Evolutionary conservation across 2,329 filamentous ascomycete species (phyloP).

Genomic region (Penicillium sp.): DNA sequence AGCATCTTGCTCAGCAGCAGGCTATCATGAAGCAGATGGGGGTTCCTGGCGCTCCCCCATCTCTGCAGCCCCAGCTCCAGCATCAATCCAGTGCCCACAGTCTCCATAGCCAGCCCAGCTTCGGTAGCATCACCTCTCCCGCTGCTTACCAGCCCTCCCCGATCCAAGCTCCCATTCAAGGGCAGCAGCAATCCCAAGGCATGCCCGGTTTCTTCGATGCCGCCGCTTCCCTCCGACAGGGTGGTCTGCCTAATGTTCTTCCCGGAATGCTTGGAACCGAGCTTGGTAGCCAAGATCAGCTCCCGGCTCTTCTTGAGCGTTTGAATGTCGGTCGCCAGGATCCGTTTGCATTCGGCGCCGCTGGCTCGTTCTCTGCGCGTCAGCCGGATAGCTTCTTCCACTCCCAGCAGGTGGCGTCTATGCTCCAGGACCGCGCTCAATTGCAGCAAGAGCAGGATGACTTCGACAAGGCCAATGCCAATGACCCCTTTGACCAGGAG

Average conservation of each 20-base stretch:
- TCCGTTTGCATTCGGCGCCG: slow-evolving; percentile 56
- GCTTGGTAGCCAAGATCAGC: slow-evolving; percentile 72
- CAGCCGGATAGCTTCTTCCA: slow-evolving; percentile 56
- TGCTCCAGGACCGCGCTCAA: slow-evolving; percentile 66
- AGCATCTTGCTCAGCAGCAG: slow-evolving; percentile 87
- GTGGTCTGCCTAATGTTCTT: slow-evolving; percentile 45
- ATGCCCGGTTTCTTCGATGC: slow-evolving; percentile 74
- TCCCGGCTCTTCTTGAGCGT: slow-evolving; percentile 68
- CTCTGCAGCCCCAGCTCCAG: slow-evolving; percentile 71
- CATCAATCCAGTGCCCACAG: slow-evolving; percentile 96
- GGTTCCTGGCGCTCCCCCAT: slow-evolving; percentile 61
- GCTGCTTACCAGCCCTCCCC: slow-evolving; percentile 69
- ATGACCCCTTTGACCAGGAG: slow-evolving; percentile 57
- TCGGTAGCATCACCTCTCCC: slow-evolving; percentile 91
- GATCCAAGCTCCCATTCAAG: slow-evolving; percentile 64
- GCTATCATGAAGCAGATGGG: slow-evolving; percentile 76
- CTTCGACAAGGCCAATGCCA: slow-evolving; percentile 53
- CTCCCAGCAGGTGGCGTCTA: slow-evolving; percentile 63
- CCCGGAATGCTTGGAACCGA: slow-evolving; percentile 54
- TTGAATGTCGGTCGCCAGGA: slow-evolving; percentile 64
- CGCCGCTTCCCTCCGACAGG: slow-evolving; percentile 50
- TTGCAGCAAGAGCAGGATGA: slow-evolving; percentile 67
- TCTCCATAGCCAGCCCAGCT: slow-evolving; percentile 95
- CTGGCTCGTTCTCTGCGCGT: slow-evolving; percentile 53
- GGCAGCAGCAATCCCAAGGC: slow-evolving; percentile 59